phyloP scores from a whole-genome alignment of 192 early-diverging fungal genomes.

The Phlyctochytrium bullatum region DNA sequence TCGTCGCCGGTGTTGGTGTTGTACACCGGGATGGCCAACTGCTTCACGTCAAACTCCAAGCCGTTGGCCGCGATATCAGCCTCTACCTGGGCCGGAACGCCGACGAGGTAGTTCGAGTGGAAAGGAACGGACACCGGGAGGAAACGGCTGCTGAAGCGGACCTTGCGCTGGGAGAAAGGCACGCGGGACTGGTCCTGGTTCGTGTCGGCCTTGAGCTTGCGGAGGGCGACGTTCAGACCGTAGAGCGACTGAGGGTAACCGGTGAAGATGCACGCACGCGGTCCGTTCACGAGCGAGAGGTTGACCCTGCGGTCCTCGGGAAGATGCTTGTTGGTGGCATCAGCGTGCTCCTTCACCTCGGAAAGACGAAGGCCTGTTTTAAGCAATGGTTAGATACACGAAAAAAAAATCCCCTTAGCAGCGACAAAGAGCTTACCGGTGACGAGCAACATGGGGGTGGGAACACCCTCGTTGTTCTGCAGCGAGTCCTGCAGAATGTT shows the following conservation, averaged over 20 bases:
- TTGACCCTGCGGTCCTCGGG: constrained; percentile 78
- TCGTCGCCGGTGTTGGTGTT: constrained; percentile 82
- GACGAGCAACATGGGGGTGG: constrained; percentile 89
- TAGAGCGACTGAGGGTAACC: constrained; percentile 90
- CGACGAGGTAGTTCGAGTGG: constrained; percentile 76
- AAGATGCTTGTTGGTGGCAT: constrained; percentile 84
- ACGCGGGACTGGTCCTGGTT: constrained; percentile 85
- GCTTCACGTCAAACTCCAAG: constrained; percentile 60
- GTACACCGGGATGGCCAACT: constrained; percentile 73
- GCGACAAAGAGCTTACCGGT: constrained; percentile 41
- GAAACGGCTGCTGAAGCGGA: constrained; percentile 88
- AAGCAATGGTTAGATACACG: not conserved
- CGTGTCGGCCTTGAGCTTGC: constrained; percentile 86
- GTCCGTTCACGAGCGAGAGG: constrained; percentile 87
- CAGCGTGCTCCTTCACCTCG: constrained; percentile 81
- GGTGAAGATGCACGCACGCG: constrained; percentile 83
- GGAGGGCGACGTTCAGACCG: constrained; percentile 85
- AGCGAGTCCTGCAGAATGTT: constrained; percentile 88
- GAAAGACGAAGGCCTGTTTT: constrained; percentile 65
- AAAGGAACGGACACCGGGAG: constrained; percentile 91
- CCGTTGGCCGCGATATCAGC: constrained; percentile 66
- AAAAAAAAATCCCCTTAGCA: constrained; percentile 6
- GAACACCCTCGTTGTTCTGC: constrained; percentile 83
- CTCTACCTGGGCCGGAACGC: constrained; percentile 61
- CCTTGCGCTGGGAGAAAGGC: constrained; percentile 83